Conservation (phyloP, 306 rosid genomes). For the Albizia julibrissin region DNA sequence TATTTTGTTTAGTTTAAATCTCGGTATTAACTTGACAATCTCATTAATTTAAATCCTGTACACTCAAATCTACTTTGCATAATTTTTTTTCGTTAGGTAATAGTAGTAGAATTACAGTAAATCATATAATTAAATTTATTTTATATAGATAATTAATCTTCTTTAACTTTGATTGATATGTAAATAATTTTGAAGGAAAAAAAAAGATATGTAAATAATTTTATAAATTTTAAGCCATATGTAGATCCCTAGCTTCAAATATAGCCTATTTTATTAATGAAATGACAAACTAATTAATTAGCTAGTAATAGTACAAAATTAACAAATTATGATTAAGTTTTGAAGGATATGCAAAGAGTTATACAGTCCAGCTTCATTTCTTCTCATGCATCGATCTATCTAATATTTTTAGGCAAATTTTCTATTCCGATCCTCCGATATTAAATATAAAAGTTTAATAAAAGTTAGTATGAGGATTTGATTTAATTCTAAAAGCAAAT, state of each 20-base stretch:
- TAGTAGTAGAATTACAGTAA: neutral
- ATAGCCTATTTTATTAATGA: neutral
- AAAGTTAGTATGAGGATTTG: no score
- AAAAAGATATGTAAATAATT: no score
- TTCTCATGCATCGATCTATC: neutral
- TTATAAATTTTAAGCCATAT: neutral
- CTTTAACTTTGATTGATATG: neutral
- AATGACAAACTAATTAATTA: neutral
- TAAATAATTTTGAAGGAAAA: no score
- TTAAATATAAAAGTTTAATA: no score
- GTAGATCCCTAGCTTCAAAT: neutral
- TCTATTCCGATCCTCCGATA: neutral
- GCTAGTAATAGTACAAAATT: neutral
- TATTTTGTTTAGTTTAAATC: neutral
- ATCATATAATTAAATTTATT: neutral
- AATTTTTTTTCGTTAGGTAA: neutral
- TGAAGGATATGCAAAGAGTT: neutral
- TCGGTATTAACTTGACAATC: neutral
- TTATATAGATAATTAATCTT: no score
- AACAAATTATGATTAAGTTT: no score
- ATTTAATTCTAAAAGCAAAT: no score
- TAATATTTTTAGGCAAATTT: neutral
- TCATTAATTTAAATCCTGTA: neutral
- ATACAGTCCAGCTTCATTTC: neutral
- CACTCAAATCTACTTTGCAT: neutral